Conservation (phyloP, 2,329 filamentous ascomycete species). For the Aspergillus chevalieri region DNA sequence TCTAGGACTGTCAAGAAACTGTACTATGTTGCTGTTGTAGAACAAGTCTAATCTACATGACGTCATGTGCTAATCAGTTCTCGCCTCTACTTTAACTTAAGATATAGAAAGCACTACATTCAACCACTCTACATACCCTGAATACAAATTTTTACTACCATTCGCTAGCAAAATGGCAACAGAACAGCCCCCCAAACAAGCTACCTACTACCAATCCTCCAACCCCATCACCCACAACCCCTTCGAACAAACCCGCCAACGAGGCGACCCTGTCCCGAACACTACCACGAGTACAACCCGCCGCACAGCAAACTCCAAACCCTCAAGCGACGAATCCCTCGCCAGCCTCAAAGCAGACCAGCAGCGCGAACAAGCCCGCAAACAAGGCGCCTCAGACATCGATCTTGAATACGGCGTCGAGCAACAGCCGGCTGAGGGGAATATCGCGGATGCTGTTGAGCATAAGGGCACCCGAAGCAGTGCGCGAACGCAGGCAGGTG, state of each 20-base stretch:
- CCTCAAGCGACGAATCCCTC: conserved; percentile 22
- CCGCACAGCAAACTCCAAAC: conserved; percentile 19
- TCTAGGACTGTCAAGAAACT: not conserved
- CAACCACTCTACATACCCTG: not conserved
- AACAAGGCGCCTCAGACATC: conserved; percentile 18
- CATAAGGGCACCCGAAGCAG: conserved; percentile 14
- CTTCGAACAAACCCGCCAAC: conserved; percentile 17
- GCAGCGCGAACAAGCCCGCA: conserved; percentile 7
- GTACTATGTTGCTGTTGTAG: not conserved
- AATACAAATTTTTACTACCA: not conserved
- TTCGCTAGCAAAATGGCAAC: conserved; percentile 11
- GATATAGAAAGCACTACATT: not conserved
- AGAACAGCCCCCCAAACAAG: conserved; percentile 28
- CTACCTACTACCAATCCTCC: conserved; percentile 24
- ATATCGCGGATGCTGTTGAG: conserved; percentile 27
- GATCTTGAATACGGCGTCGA: conserved; percentile 32
- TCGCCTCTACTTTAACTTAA: not conserved
- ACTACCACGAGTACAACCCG: conserved; percentile 14
- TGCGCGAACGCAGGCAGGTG: conserved; percentile 25
- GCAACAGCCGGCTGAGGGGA: conserved; percentile 29
- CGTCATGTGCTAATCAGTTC: not conserved
- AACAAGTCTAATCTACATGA: conserved; percentile 3
- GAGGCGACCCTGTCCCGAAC: conserved; percentile 18
- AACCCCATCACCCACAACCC: conserved; percentile 30
- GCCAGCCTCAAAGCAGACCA: conserved; percentile 14